These are phyloP conservation scores for Apophysomyces ossiformis DNA, from an alignment of 371 early-diverging fungal species.

Conservation along the genomic window DNA sequence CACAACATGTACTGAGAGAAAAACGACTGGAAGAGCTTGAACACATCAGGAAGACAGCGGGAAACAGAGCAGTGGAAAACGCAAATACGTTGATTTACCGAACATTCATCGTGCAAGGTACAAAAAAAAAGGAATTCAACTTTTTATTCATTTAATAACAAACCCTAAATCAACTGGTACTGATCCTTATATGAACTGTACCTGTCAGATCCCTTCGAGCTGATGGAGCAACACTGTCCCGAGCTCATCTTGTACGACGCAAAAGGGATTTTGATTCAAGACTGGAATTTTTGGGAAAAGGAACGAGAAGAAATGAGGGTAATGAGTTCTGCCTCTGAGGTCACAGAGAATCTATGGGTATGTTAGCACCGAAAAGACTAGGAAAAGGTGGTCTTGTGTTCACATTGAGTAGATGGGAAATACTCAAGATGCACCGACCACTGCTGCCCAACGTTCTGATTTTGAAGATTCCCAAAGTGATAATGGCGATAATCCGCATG, in stretches of 20 bases:
- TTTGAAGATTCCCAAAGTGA: conserved; percentile 16
- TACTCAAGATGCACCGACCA: conserved; percentile 58
- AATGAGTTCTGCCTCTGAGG: conserved; percentile 59
- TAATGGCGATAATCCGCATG: conserved; percentile 42
- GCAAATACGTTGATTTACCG: conserved; percentile 46
- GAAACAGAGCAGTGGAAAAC: conserved; percentile 28
- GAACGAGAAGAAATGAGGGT: conserved; percentile 62
- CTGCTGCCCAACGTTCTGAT: conserved; percentile 22
- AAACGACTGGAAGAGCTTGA: conserved; percentile 21
- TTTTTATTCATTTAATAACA: no score
- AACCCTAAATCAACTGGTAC: not conserved
- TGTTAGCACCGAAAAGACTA: conserved; percentile 15
- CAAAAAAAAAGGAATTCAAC: not conserved
- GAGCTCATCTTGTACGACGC: conserved; percentile 52
- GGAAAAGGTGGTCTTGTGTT: not conserved
- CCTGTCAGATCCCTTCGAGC: conserved; percentile 45
- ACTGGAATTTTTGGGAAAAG: conserved; percentile 53
- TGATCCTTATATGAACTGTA: not conserved
- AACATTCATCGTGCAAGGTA: conserved; percentile 56
- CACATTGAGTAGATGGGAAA: conserved; percentile 54
- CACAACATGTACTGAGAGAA: conserved; percentile 44
- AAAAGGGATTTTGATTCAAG: conserved; percentile 39
- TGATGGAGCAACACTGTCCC: conserved; percentile 54
- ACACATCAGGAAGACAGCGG: conserved; percentile 17
- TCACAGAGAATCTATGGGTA: conserved; percentile 65